phyloP scores from a whole-genome alignment of 345 rosid genomes.

The Rhizophora apiculata region DNA sequence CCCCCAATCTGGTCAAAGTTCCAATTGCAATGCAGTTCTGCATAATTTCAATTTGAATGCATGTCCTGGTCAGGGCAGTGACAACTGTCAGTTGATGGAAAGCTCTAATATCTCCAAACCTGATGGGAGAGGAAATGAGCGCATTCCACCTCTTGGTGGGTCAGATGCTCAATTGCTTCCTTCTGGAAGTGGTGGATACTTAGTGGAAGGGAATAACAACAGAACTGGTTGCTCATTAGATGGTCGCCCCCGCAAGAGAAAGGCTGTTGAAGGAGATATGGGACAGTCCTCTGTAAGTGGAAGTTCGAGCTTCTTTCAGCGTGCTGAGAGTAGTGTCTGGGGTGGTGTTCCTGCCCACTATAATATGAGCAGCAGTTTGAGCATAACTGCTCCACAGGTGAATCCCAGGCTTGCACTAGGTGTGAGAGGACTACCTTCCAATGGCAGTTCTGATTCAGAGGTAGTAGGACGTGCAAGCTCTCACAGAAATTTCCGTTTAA shows the following conservation, averaged over 20 bases:
- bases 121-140: constrained; percentile 34
- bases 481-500: constrained; percentile 52
- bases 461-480: constrained; percentile 35
- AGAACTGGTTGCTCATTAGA: constrained; percentile 49
- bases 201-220: constrained; percentile 34
- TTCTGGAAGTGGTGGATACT: constrained; percentile 43
- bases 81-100: constrained; percentile 38
- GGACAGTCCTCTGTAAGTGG: constrained; percentile 59
- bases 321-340: constrained; percentile 52
- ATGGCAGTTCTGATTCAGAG: constrained; percentile 33
- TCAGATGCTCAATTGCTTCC: constrained; percentile 34
- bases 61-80: constrained; percentile 45
- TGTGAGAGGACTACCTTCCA: constrained; percentile 41
- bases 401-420: constrained; percentile 47
- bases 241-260: constrained; percentile 76
- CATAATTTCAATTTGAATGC: constrained; percentile 60
- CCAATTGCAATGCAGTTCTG: constrained; percentile 33
- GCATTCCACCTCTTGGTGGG: constrained; percentile 27
- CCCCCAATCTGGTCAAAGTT: constrained; percentile 41
- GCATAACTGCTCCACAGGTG: constrained; percentile 40
- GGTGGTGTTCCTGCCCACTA: constrained; percentile 31
- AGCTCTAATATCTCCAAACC: constrained; percentile 37
- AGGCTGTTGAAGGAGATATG: constrained; percentile 57
- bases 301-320: constrained; percentile 51
- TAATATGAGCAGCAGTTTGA: constrained; percentile 37